Evolutionary conservation across 2,329 filamentous ascomycete species (phyloP).

Genomic region (Paramyrothecium sp.): DNA sequence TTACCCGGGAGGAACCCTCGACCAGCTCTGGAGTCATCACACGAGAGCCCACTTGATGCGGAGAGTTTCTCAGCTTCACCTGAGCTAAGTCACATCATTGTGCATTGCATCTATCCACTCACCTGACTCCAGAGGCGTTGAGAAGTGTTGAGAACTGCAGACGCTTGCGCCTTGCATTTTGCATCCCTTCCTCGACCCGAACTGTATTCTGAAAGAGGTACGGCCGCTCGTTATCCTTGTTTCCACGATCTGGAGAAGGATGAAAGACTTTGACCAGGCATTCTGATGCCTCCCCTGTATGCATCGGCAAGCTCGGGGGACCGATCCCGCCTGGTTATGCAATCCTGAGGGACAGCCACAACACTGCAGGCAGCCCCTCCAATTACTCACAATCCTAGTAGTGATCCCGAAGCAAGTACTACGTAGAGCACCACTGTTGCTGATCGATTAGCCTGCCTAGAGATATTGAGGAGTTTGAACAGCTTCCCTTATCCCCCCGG

Average conservation of each 20-base stretch:
- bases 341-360: background rate
- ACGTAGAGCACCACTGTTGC: too few relatives aligned
- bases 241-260: background rate
- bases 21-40: background rate
- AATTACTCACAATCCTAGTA: too few relatives aligned
- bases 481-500: too few relatives aligned
- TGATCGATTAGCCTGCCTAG: too few relatives aligned
- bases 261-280: background rate
- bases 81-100: background rate
- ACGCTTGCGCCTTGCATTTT: background rate
- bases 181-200: background rate
- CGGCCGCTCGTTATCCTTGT: background rate
- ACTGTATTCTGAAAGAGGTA: background rate
- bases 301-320: background rate
- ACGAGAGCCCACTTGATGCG: background rate
- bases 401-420: too few relatives aligned
- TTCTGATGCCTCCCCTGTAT: background rate
- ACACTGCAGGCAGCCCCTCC: too few relatives aligned
- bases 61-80: background rate
- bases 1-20: background rate
- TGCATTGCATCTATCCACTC: background rate
- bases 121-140: background rate
- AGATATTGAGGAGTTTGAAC: too few relatives aligned
- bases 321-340: background rate
- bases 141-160: background rate